Conservation (phyloP, 768 basidiomycete species). For the Melanogaster broomeanus region DNA sequence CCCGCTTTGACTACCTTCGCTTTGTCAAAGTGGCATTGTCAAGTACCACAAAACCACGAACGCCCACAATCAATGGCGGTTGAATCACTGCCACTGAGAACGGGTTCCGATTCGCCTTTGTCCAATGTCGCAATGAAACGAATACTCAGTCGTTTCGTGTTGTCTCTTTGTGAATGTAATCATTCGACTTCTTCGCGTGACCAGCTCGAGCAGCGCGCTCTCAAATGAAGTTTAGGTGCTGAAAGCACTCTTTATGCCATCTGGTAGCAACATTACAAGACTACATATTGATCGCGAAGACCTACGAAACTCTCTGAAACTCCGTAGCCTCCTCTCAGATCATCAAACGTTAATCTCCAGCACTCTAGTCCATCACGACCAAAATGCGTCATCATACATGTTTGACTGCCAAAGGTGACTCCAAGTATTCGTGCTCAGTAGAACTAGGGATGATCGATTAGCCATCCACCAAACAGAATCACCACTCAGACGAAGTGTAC, state of each 20-base stretch:
- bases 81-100: background rate
- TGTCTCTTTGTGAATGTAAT: background rate
- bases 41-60: conserved; percentile 9
- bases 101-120: background rate
- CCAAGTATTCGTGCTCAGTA: too few relatives aligned
- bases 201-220: conserved; percentile 3
- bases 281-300: background rate
- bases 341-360: too few relatives aligned
- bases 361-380: too few relatives aligned
- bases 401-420: too few relatives aligned
- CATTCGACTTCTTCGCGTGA: background rate
- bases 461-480: too few relatives aligned
- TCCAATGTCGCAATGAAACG: background rate
- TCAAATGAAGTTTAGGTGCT: background rate
- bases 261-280: too few relatives aligned
- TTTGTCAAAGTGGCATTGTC: background rate
- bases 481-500: too few relatives aligned
- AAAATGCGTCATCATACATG: too few relatives aligned
- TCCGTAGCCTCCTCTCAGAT: too few relatives aligned
- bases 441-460: too few relatives aligned
- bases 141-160: background rate
- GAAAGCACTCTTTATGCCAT: background rate
- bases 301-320: too few relatives aligned
- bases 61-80: background rate
- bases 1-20: background rate